A percentile compares a stretch with the other conserved stretches of the same genome.
Evolutionary conservation across 164 flowering plant species (phyloP).

Genomic region (Vitis rotundifolia): DNA sequence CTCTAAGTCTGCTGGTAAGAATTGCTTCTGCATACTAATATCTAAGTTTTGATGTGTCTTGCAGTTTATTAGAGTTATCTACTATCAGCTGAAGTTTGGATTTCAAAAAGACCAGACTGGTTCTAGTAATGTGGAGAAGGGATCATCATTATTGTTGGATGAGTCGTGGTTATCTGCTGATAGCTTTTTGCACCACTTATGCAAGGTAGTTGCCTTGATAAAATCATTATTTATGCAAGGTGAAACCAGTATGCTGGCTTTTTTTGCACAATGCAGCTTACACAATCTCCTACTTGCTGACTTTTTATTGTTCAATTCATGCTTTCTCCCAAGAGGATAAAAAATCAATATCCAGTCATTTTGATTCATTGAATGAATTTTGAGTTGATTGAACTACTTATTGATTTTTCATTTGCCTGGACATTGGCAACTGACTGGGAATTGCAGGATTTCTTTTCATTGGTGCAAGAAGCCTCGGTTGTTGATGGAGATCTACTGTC

Average conservation of each 20-base stretch:
- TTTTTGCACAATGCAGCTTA: no score
- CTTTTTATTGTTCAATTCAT: neutral
- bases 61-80: slow-evolving; percentile 77
- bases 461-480: slow-evolving; percentile 71
- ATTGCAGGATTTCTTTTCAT: slow-evolving; percentile 75
- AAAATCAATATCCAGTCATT: neutral
- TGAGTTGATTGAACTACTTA: neutral
- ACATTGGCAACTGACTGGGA: neutral
- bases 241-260: no score
- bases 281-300: no score
- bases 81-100: slow-evolving; percentile 79
- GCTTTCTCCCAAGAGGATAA: no score
- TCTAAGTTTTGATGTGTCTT: slow-evolving; percentile 8
- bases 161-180: slow-evolving; percentile 82
- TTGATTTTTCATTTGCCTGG: neutral
- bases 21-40: neutral
- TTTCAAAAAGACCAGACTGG: slow-evolving; percentile 49
- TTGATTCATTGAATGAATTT: neutral
- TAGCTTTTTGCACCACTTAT: slow-evolving; percentile 74
- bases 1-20: no score
- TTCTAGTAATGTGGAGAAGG: slow-evolving; percentile 28
- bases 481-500: slow-evolving; percentile 86
- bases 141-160: slow-evolving; percentile 57
- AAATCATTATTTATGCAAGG: no score
- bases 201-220: slow-evolving; percentile 56